These are phyloP conservation scores for Lactarius pseudohatsudake DNA, from an alignment of 768 basidiomycete species.

Conservation along the genomic window DNA sequence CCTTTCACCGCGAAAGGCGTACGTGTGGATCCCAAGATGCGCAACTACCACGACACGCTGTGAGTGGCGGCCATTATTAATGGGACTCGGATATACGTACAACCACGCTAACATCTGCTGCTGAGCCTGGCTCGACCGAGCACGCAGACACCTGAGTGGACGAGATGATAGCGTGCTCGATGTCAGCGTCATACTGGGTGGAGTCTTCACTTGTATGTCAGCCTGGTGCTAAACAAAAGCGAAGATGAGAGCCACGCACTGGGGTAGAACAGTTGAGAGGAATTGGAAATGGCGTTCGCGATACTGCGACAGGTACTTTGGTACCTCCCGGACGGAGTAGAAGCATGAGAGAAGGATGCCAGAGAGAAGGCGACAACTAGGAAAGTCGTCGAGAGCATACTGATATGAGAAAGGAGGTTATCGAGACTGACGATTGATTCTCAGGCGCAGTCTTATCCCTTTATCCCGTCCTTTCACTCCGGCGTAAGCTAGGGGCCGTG, in stretches of 20 bases:
- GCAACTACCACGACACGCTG: slow-evolving; percentile 6
- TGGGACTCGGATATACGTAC: background rate
- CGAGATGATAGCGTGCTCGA: too few species aligned
- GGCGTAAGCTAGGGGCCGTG: background rate
- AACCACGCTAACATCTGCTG: slow-evolving; percentile 25
- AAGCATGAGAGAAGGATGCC: background rate
- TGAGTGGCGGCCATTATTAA: background rate
- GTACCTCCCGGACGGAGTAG: background rate
- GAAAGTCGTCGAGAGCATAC: background rate
- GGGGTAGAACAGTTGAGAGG: background rate
- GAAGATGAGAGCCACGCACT: background rate
- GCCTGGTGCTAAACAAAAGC: background rate
- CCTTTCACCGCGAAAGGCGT: background rate
- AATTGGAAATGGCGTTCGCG: background rate
- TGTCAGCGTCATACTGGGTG: background rate
- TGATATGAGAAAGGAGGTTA: background rate
- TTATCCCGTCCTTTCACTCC: background rate
- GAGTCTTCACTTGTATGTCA: background rate
- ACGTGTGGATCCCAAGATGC: slow-evolving; percentile 15
- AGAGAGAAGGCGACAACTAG: background rate
- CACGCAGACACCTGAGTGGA: slow-evolving; percentile 4
- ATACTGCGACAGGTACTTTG: background rate
- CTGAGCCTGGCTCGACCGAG: slow-evolving; percentile 29
- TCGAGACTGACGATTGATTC: background rate
- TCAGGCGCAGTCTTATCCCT: background rate